Evolutionary conservation across 371 early-diverging fungal genomes (phyloP).

Genomic region (Mucor lusitanicus): DNA sequence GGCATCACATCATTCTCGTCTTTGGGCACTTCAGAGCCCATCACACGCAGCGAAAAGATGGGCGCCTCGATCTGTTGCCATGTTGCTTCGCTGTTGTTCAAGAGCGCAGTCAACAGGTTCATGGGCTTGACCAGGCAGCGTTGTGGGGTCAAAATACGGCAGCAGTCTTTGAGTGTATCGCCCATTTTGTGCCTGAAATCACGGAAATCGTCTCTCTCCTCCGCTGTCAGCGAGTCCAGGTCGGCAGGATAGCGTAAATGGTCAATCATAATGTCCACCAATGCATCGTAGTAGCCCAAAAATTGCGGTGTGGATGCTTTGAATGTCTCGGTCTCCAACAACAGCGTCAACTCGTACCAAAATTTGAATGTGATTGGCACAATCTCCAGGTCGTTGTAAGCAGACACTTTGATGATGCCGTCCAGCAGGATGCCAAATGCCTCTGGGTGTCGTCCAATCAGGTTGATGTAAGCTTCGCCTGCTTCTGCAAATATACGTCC

Average conservation of each 20-base stretch:
- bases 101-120: constrained; percentile 34
- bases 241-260: constrained; percentile 86
- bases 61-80: constrained; percentile 97
- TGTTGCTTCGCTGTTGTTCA: constrained; percentile 35
- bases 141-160: constrained; percentile 75
- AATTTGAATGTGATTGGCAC: constrained; percentile 82
- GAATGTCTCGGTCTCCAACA: constrained; percentile 53
- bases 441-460: constrained; percentile 66
- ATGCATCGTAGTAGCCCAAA: constrained; percentile 61
- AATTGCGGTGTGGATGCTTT: constrained; percentile 53
- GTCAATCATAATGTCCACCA: constrained; percentile 81
- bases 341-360: constrained; percentile 82
- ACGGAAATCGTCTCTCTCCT: constrained; percentile 91
- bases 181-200: constrained; percentile 96
- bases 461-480: constrained; percentile 80
- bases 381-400: constrained; percentile 69
- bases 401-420: constrained; percentile 73
- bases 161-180: constrained; percentile 96
- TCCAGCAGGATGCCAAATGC: constrained; percentile 72
- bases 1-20: constrained; percentile 79
- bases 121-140: constrained; percentile 76
- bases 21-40: constrained; percentile 82
- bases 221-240: constrained; percentile 69
- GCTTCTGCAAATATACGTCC: constrained; percentile 86
- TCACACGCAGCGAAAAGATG: constrained; percentile 88